These are phyloP conservation scores for Phoma herbarum DNA, from an alignment of 2,329 filamentous ascomycete genomes.

Conservation along the genomic window DNA sequence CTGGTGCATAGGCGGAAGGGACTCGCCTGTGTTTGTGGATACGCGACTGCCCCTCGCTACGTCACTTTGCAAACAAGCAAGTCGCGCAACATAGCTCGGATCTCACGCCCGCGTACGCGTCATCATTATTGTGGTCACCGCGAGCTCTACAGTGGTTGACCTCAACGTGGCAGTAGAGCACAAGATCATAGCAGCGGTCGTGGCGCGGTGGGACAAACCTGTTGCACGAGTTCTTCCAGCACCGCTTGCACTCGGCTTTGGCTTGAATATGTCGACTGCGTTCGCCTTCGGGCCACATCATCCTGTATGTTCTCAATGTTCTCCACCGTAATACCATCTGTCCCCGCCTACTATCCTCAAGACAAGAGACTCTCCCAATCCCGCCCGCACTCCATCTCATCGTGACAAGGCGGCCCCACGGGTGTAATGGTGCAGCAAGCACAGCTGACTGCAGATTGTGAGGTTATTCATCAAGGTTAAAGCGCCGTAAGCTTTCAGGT, in stretches of 20 bases:
- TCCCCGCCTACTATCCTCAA: constrained; percentile 6
- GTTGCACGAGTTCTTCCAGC: constrained; percentile 9
- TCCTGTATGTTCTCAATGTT: neutral
- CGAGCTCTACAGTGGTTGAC: constrained; percentile 1
- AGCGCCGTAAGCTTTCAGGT: neutral
- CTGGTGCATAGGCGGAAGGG: constrained; percentile 10
- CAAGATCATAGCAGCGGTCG: constrained; percentile 13
- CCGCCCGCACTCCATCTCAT: constrained; percentile 9
- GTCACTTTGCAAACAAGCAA: constrained; percentile 18
- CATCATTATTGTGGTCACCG: constrained; percentile 29
- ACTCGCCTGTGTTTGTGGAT: constrained; percentile 13
- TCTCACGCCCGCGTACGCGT: constrained; percentile 28
- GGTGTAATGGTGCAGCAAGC: neutral
- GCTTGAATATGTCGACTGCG: neutral
- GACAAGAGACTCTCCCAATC: neutral
- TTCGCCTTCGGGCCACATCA: constrained; percentile 1
- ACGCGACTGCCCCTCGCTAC: constrained; percentile 14
- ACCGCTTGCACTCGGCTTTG: constrained; percentile 14
- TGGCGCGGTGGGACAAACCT: constrained; percentile 6
- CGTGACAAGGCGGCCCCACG: constrained; percentile 7
- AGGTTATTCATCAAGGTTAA: neutral
- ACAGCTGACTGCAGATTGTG: constrained; percentile 9
- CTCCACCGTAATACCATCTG: neutral
- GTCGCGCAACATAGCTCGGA: constrained; percentile 7
- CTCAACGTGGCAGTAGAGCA: constrained; percentile 25